Percentiles rank a stretch among this genome's conserved stretches.
These are phyloP conservation scores for Didymosphaeria variabile DNA, from an alignment of 2,329 filamentous ascomycete species.

Conservation along the genomic window DNA sequence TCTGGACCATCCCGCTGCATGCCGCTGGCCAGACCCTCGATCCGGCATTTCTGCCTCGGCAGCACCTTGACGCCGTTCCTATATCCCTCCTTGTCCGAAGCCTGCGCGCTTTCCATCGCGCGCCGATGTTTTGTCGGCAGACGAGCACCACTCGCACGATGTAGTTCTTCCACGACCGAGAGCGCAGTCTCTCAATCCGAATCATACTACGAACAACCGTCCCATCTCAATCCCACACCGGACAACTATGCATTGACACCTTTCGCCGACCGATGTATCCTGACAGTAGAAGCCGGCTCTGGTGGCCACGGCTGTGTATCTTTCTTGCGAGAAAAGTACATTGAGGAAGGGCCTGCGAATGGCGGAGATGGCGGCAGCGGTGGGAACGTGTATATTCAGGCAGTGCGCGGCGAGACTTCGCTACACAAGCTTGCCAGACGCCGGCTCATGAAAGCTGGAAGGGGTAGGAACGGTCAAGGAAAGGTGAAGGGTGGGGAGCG, in stretches of 20 bases:
- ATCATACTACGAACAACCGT: constrained; percentile 26
- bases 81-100: constrained; percentile 52
- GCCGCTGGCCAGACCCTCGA: constrained; percentile 31
- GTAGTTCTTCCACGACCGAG: constrained; percentile 35
- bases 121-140: constrained; percentile 29
- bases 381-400: constrained; percentile 93
- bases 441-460: constrained; percentile 76
- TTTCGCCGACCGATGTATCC: constrained; percentile 85
- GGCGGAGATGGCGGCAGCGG: constrained; percentile 93
- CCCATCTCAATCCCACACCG: constrained; percentile 76
- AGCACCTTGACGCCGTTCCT: constrained; percentile 56
- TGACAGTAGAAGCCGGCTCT: constrained; percentile 79
- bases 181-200: constrained; percentile 16
- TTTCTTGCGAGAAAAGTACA: constrained; percentile 89
- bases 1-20: constrained; percentile 33
- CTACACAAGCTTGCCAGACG: constrained; percentile 88
- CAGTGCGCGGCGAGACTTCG: constrained; percentile 88
- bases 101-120: constrained; percentile 31
- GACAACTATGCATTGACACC: constrained; percentile 84
- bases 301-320: constrained; percentile 95
- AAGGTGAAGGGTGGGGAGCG: constrained; percentile 77
- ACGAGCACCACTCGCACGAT: constrained; percentile 33
- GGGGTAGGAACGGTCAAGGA: constrained; percentile 81
- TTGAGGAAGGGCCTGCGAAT: constrained; percentile 89
- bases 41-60: constrained; percentile 38